These are phyloP conservation scores for Pyrenula aspistea DNA, from an alignment of 495 filamentous ascomycete genomes.

Conservation along the genomic window DNA sequence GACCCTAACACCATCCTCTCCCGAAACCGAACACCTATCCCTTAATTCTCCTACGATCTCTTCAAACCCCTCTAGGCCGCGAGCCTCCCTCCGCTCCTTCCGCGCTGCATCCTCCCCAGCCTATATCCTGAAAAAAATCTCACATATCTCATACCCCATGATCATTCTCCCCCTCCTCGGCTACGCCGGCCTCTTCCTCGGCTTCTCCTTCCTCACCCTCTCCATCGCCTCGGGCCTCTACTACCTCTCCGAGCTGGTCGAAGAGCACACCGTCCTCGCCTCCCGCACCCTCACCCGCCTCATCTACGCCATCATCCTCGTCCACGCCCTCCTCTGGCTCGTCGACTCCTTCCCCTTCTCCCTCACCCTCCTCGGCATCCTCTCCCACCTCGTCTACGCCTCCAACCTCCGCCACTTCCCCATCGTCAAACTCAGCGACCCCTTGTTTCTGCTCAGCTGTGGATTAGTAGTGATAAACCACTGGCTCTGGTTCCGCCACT, in stretches of 20 bases:
- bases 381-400: slow-evolving; percentile 76
- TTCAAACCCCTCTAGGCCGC: not conserved
- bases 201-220: slow-evolving; percentile 86
- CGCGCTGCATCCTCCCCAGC: not conserved
- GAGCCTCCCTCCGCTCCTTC: too few relatives aligned
- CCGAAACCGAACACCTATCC: not conserved
- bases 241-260: slow-evolving; percentile 94
- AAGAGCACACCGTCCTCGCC: slow-evolving; percentile 89
- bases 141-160: slow-evolving; percentile 34
- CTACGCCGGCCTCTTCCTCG: slow-evolving; percentile 74
- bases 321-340: slow-evolving; percentile 62
- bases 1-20: not conserved
- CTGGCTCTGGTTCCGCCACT: slow-evolving; percentile 92
- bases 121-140: not conserved
- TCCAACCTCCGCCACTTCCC: slow-evolving; percentile 84
- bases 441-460: slow-evolving; percentile 77
- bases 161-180: slow-evolving; percentile 86
- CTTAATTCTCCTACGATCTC: not conserved
- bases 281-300: slow-evolving; percentile 72
- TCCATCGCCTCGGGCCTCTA: slow-evolving; percentile 81
- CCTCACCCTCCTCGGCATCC: slow-evolving; percentile 62
- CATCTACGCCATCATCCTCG: slow-evolving; percentile 70
- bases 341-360: slow-evolving; percentile 75
- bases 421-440: slow-evolving; percentile 78
- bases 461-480: slow-evolving; percentile 84